phyloP scores from a whole-genome alignment of 495 filamentous ascomycete genomes.

The Monascus purpureus region DNA sequence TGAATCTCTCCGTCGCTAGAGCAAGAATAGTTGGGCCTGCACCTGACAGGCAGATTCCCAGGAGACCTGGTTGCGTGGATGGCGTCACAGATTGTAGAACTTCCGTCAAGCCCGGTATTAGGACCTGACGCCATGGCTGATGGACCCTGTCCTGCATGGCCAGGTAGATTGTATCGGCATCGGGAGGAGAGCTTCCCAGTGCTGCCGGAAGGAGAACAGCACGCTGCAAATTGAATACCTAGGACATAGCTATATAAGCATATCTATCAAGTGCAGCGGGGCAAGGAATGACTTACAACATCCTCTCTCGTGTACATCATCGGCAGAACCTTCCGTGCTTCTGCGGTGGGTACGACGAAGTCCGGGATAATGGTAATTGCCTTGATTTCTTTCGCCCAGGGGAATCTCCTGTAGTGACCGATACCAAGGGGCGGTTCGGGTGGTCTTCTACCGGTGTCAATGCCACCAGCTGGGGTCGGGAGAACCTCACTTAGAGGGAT shows the following conservation, averaged over 20 bases:
- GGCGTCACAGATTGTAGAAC: constrained; percentile 79
- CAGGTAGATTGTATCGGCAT: constrained; percentile 81
- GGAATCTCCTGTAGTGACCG: constrained; percentile 85
- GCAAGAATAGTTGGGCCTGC: constrained; percentile 92
- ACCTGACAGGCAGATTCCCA: constrained; percentile 86
- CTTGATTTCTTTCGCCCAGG: constrained; percentile 86
- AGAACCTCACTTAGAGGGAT: constrained; percentile 94
- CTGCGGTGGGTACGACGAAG: constrained; percentile 83
- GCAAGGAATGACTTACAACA: constrained; percentile 38
- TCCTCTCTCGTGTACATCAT: constrained; percentile 60
- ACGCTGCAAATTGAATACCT: constrained; percentile 90
- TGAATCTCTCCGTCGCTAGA: constrained; percentile 76
- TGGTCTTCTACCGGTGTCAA: constrained; percentile 71
- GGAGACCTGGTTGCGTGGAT: constrained; percentile 66
- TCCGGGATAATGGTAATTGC: constrained; percentile 87
- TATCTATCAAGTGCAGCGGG: background rate
- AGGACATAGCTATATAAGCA: constrained; percentile 1
- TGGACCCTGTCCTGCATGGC: constrained; percentile 98
- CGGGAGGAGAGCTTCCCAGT: constrained; percentile 75
- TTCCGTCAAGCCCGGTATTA: constrained; percentile 85
- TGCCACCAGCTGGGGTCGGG: constrained; percentile 69
- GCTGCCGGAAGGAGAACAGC: constrained; percentile 77
- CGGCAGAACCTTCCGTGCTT: constrained; percentile 72
- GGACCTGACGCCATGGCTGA: constrained; percentile 76
- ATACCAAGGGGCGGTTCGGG: constrained; percentile 82